Percentiles rank a stretch among this genome's conserved stretches.
These are phyloP conservation scores for Lactarius deliciosus DNA, from an alignment of 768 basidiomycete genomes.

Conservation along the genomic window DNA sequence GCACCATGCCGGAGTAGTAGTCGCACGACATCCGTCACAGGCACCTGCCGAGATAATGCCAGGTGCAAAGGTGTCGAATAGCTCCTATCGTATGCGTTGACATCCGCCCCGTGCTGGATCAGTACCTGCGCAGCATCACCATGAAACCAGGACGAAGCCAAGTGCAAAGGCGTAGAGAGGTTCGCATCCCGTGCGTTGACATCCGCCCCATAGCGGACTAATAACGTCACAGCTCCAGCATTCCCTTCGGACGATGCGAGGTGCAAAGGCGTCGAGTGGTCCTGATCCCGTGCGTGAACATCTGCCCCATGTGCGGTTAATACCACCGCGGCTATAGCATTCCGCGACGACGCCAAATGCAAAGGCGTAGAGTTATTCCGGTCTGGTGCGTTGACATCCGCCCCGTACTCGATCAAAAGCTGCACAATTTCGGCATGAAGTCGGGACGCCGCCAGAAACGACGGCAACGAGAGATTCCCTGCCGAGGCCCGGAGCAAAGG, in stretches of 20 bases:
- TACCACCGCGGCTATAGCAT: too few relatives aligned
- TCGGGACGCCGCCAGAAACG: too few relatives aligned
- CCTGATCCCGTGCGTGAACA: not conserved
- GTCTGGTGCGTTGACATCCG: too few relatives aligned
- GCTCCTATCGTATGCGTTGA: not conserved
- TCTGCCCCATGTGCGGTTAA: not conserved
- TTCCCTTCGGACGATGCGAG: not conserved
- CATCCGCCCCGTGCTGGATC: not conserved
- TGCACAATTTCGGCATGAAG: too few relatives aligned
- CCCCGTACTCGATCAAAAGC: too few relatives aligned
- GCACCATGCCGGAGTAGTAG: not conserved
- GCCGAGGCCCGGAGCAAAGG: too few relatives aligned
- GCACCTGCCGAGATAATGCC: not conserved
- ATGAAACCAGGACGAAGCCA: not conserved
- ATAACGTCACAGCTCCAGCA: not conserved
- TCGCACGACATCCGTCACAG: not conserved
- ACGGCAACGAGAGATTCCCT: too few relatives aligned
- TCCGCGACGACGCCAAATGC: too few relatives aligned
- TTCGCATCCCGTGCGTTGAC: too few relatives aligned
- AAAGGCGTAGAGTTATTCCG: too few relatives aligned
- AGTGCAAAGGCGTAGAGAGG: too few relatives aligned
- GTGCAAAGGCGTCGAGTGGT: not conserved
- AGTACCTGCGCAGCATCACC: not conserved
- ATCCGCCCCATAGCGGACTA: not conserved
- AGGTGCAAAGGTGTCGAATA: not conserved